Evolutionary conservation across 1,284 basidiomycete genomes (phyloP), one percentile per base, ranked within the genome.

Genomic region (Termitomyces sp.): DNA sequence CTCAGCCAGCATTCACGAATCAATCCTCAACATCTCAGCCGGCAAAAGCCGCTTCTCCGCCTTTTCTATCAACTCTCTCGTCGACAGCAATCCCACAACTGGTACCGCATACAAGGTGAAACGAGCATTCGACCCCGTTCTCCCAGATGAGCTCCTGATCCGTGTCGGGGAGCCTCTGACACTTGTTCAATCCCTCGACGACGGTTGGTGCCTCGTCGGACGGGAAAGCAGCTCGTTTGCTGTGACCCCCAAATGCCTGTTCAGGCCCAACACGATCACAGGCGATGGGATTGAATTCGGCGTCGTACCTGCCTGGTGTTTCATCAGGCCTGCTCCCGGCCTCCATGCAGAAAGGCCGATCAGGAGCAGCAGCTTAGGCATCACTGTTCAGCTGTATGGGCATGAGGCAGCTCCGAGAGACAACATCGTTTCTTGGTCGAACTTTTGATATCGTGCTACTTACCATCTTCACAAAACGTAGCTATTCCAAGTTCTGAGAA

Each of bases 181-280:
- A 2, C 68, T 87, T 21, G 72, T 88, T 8, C 79, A 82, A 58
- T 77, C 75, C 2, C 85, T 83, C 62, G 84, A 88, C 56, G 87
- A 90, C 57, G 87, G 86, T 1, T 90, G 87, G 88, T 88, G 84
- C 64, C 74, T 88, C 55, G 84, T 87, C 49, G 81, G 79, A 15
- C 73, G 84, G 34, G 78, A 83, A 54, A 71, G 70, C 58, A 64
- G 58, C 21, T 56, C 61, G 2, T 60, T 69, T 21, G 64, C 66
- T 5, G 52, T 64, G 3, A 62, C 61, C 15, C 60, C 70, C 5
- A 75, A 72, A 61, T 73, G 69, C 28, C 52, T 77, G 46, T 73
- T 77, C 68, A 73, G 73, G 60, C 47, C 67, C 34, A 44, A 53
- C 44, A 56, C 61, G 47, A 59, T 47, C 28, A 63, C 67, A 7